Base-by-base conservation (phyloP, 306 rosid species). In the Gillenia trifoliata region DNA sequence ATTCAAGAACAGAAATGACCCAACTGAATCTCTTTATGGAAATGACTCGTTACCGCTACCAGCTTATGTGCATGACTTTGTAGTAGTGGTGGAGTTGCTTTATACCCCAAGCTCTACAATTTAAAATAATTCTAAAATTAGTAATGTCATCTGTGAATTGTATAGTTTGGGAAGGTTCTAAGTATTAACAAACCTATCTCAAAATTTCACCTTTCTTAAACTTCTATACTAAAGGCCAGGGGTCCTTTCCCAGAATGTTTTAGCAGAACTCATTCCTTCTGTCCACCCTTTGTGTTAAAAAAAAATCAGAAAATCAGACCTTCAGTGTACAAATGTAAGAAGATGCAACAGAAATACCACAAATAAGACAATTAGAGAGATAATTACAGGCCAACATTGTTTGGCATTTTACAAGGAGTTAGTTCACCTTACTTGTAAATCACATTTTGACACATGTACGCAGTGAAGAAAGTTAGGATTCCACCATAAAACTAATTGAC, bases 31-130 rank as follows among this genome's bases (percentile, higher is more conserved):
- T 66, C 80, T 77, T 78, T 76, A 59, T 55, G 38, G 88, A 89
- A 87, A 82, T 76, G 88, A 87, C 89, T 49, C 45, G 26, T 75
- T 74, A 64, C 67, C 82, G 83, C 77, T 74, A 61, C 41, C 72
- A 49, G 69, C 64, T n/a, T 26, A 25, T 19, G 47, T 73, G 64
- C 16, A 22, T 52, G 67, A 34, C 64, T 49, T 67, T 55, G 67
- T 75, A 45, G 50, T 45, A 45, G 71, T 71, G 76, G 82, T 82
- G 83, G 83, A 70, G 85, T 26, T 69, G 64, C 87, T 89, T 87
- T 76, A 87, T 86, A 56, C 86, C 77, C 74, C 70, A 69, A 73
- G 57, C 12, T 54, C 64, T 45, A 15, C 40, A 25, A 29, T 62
- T 73, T 34, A 70, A 69, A 68, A 40, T 34, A 69, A 72, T 70